Evolutionary conservation across 805 yeast genomes (phyloP), one percentile per base, ranked within the genome.

Genomic region (baker's yeast (Saccharomyces cerevisiae)): DNA sequence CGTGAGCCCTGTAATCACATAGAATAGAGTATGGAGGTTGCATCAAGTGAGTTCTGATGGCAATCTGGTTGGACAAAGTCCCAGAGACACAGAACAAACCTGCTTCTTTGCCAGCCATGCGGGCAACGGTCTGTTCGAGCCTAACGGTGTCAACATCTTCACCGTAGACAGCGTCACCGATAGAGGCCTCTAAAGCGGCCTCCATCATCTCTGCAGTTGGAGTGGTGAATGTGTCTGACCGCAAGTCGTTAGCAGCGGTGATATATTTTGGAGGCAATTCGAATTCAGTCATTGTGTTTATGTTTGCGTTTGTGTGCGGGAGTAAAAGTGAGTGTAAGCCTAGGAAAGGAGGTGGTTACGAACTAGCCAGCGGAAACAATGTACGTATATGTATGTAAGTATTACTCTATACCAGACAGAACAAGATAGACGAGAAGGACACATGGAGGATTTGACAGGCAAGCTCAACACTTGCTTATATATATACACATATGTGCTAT

Each of bases 171-270:
- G 92, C 79, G 65, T 91, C 97, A 47, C 97, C 97, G 49, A 80
- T 76, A 1, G 91, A 72, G 29, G 87, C 79, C 5, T 67, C 60
- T 28, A 74, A 51, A 48, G 80, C 82, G 48, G 89, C 82, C 54
- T 79, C 76, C 21, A 86, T 67, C 92, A 90, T 89, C 46, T 80
- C 75, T 32, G 74, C 73, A 0, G 96, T 82, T 24, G 97, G 97
- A 11, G 87, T 86, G 3, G 97, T 90, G 78, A 89, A 89, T 1
- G 97, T 91, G 69, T 91, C 98, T 63, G 92, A 79, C 68, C 84
- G 75, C 61, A 81, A 76, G 59, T 81, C 85, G 66, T 79, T 80
- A 27, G 67, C 57, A 11, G 77, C 71, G 36, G 66, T 47, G 8
- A 55, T 52, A 51, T 69, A 69, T 17, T 53, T 58, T 36, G 65